Evolutionary conservation across 2,329 filamentous ascomycete genomes (phyloP).

Genomic region (Aureobasidium sp.): DNA sequence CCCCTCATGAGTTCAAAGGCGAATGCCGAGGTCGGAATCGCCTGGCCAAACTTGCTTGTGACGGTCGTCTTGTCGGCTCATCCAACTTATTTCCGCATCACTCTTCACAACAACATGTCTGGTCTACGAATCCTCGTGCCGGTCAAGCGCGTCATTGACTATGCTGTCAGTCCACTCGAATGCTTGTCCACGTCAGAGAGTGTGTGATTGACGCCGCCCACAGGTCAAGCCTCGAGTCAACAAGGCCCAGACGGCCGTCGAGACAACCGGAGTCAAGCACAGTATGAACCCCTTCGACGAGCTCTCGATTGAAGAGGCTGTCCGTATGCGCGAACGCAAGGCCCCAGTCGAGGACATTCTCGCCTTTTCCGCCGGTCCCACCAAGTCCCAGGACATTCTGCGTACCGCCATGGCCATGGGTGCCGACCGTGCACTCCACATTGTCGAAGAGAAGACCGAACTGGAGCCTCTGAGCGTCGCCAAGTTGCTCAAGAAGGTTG

Average conservation of each 20-base stretch:
- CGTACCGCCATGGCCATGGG: constrained; percentile 99
- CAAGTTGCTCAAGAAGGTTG: constrained; percentile 75
- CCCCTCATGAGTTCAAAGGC: constrained; percentile 1
- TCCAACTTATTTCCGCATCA: background rate
- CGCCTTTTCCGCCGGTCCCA: constrained; percentile 76
- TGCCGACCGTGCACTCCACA: constrained; percentile 83
- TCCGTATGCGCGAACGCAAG: constrained; percentile 84
- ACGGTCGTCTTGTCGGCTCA: background rate
- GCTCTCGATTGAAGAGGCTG: constrained; percentile 92
- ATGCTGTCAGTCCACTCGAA: constrained; percentile 39
- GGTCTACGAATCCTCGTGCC: constrained; percentile 49
- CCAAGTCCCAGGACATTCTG: constrained; percentile 81
- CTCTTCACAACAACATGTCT: constrained; percentile 1
- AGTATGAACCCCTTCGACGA: constrained; percentile 99
- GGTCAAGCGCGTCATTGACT: constrained; percentile 53
- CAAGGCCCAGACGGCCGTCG: constrained; percentile 73
- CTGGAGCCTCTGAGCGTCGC: constrained; percentile 88
- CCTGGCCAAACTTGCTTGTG: background rate
- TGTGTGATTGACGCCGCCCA: constrained; percentile 6
- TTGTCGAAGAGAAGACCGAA: constrained; percentile 60
- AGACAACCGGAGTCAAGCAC: constrained; percentile 90
- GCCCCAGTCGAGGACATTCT: constrained; percentile 75
- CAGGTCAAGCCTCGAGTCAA: constrained; percentile 66
- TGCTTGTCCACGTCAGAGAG: background rate
- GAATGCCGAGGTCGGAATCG: background rate